phyloP scores from a whole-genome alignment of 2,329 filamentous ascomycete species.

The Periconia macrospinosa region DNA sequence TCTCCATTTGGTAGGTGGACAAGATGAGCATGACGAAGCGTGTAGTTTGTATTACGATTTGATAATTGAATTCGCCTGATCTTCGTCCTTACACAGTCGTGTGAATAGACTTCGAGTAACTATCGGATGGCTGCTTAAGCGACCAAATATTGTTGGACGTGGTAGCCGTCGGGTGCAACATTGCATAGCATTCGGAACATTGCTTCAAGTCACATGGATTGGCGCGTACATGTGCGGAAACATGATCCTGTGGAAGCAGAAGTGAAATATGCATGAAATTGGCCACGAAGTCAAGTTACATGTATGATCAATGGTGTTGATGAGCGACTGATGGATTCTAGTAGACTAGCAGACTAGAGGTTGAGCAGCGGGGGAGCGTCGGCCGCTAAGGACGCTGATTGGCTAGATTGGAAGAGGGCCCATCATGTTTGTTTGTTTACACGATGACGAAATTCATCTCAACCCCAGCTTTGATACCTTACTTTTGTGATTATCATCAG shows the following conservation, averaged over 20 bases:
- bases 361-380: neutral
- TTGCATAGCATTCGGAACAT: neutral
- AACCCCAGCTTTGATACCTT: neutral
- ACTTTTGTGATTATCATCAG: neutral
- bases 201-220: too few relatives aligned
- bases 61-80: too few relatives aligned
- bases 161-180: neutral
- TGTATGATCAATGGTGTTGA: neutral
- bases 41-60: too few relatives aligned
- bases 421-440: neutral
- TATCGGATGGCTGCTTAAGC: neutral
- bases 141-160: neutral
- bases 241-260: neutral
- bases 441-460: neutral
- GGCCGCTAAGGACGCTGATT: slow-evolving; percentile 1
- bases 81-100: too few relatives aligned
- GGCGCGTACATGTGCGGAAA: too few relatives aligned
- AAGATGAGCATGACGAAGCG: too few relatives aligned
- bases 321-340: neutral
- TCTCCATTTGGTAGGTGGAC: neutral
- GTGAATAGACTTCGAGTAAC: too few relatives aligned
- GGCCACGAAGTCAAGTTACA: neutral
- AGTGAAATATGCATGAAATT: neutral
- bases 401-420: neutral
- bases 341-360: too few relatives aligned